Conservation (phyloP, 495 filamentous ascomycete species). For the Penicillium paxilli region DNA sequence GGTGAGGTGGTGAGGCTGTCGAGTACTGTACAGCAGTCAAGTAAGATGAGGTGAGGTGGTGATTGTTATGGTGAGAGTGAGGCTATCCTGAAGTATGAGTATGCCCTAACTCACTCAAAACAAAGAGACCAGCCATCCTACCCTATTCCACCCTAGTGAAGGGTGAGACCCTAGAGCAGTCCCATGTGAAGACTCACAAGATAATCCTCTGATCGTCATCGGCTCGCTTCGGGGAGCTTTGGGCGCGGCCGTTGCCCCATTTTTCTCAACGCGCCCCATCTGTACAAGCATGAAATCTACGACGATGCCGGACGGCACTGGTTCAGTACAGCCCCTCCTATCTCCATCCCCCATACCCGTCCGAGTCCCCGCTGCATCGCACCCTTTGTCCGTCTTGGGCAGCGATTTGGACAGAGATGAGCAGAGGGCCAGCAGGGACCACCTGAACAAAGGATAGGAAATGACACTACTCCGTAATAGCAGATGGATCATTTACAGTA, state of each 20-base stretch:
- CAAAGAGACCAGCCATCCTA: no score
- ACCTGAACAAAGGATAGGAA: no score
- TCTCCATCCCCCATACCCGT: not conserved
- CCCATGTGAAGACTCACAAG: no score
- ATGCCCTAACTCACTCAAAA: no score
- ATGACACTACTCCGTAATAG: no score
- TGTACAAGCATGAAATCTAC: constrained; percentile 4
- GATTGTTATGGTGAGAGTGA: no score
- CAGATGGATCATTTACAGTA: not conserved
- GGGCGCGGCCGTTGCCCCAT: constrained; percentile 13
- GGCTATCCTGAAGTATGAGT: no score
- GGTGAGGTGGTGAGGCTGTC: no score
- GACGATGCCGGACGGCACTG: constrained; percentile 12
- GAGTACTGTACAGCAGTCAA: no score
- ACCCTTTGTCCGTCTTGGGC: not conserved
- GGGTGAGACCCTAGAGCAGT: no score
- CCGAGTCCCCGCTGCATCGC: constrained; percentile 2
- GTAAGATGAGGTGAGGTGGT: no score
- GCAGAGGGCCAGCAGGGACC: no score
- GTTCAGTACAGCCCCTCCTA: not conserved
- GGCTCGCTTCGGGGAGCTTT: constrained; percentile 13
- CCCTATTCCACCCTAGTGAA: not conserved
- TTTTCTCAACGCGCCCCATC: constrained; percentile 2
- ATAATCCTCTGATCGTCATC: constrained; percentile 17
- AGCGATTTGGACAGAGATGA: not conserved